Conservation (phyloP, 2,329 filamentous ascomycete species). For the Ophiostoma sp. region DNA sequence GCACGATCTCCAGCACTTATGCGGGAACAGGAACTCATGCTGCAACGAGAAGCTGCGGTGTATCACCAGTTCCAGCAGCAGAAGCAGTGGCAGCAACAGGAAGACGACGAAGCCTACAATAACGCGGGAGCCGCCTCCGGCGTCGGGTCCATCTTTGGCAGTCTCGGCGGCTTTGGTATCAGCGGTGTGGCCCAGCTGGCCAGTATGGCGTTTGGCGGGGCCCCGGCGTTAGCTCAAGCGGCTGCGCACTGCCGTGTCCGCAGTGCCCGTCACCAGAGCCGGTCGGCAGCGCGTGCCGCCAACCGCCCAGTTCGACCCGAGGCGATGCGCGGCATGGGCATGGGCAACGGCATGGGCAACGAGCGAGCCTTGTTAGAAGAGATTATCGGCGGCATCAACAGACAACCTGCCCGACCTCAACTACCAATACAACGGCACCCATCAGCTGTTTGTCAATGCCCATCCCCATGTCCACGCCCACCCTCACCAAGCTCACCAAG, state of each 20-base stretch:
- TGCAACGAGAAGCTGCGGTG: too few species aligned
- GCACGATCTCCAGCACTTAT: background rate
- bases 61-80: background rate
- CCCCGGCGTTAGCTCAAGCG: background rate
- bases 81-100: too few species aligned
- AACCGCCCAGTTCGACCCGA: background rate
- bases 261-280: background rate
- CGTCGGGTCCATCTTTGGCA: background rate
- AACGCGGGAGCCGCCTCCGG: too few species aligned
- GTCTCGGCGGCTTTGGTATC: background rate
- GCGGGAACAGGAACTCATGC: background rate
- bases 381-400: constrained; percentile 21
- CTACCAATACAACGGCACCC: constrained; percentile 37
- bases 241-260: background rate
- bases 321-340: background rate
- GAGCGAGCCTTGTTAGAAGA: background rate
- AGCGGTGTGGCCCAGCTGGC: background rate
- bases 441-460: background rate
- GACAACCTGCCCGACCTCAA: constrained; percentile 38
- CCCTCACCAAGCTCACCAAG: too few species aligned
- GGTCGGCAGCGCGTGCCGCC: background rate
- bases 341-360: background rate
- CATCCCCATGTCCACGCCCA: too few species aligned
- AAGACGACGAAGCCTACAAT: too few species aligned
- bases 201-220: background rate